Percentiles rank a stretch among this genome's conserved stretches.
Evolutionary conservation across 2,329 filamentous ascomycete species (phyloP).

Genomic region (Paramyrothecium sp.): DNA sequence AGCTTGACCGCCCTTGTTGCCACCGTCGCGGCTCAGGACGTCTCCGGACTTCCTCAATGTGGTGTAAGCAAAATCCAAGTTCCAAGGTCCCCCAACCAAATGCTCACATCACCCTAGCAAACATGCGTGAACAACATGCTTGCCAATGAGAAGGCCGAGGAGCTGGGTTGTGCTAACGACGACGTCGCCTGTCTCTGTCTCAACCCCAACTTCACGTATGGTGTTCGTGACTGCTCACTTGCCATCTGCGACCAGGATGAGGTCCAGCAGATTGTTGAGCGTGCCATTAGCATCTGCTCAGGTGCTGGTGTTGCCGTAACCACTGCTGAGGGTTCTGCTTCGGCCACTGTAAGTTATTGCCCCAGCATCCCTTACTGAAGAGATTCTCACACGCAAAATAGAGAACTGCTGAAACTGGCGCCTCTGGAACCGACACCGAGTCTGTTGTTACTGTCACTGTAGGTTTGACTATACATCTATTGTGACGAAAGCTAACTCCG

Average conservation of each 20-base stretch:
- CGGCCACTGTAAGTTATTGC: conserved; percentile 16
- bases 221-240: conserved; percentile 49
- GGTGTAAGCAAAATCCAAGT: conserved; percentile 45
- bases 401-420: conserved; percentile 3
- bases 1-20: conserved; percentile 40
- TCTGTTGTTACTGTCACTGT: not conserved
- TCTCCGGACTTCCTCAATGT: conserved; percentile 44
- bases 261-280: conserved; percentile 34
- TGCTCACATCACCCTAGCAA: conserved; percentile 31
- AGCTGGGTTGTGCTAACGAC: conserved; percentile 42
- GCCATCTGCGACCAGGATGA: conserved; percentile 37
- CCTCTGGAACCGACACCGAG: not conserved
- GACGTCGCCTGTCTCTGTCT: conserved; percentile 47
- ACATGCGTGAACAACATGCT: conserved; percentile 52
- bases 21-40: conserved; percentile 38
- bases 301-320: conserved; percentile 33
- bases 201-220: conserved; percentile 45
- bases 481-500: not conserved
- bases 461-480: conserved; percentile 5
- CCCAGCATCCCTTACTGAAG: conserved; percentile 1
- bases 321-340: conserved; percentile 20
- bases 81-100: not conserved
- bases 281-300: conserved; percentile 37
- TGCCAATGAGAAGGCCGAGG: conserved; percentile 32
- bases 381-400: not conserved